Conservation (phyloP, 2,329 filamentous ascomycete species). For the Aureobasidium leucospermi region DNA sequence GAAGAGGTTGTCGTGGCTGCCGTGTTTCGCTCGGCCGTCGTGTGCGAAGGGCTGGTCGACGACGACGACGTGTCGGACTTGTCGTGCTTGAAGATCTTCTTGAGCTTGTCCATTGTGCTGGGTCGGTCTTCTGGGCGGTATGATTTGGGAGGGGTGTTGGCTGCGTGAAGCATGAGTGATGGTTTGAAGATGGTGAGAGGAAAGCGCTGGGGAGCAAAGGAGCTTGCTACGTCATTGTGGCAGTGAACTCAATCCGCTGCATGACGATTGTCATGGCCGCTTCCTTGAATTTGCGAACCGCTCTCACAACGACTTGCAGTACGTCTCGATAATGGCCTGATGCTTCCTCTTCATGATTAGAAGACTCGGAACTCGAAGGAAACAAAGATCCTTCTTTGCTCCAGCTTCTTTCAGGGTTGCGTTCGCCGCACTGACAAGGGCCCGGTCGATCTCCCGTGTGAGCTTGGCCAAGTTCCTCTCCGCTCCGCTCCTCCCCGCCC, state of each 20-base stretch:
- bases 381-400: not conserved
- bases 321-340: too few species aligned
- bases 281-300: not conserved
- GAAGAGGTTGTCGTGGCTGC: slow-evolving; percentile 15
- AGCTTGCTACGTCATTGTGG: not conserved
- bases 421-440: not conserved
- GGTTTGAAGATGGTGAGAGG: not conserved
- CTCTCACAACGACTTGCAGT: not conserved
- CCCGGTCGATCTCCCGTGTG: not conserved
- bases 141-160: not conserved
- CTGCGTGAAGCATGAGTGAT: not conserved
- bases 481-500: not conserved
- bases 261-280: not conserved
- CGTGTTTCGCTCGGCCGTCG: not conserved
- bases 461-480: not conserved
- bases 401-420: not conserved
- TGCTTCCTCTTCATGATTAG: too few species aligned
- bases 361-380: too few species aligned
- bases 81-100: slow-evolving; percentile 20
- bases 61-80: not conserved
- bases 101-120: slow-evolving; percentile 20
- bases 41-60: slow-evolving; percentile 2
- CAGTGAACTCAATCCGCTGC: not conserved
- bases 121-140: not conserved
- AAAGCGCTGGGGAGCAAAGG: not conserved